These are phyloP conservation scores for Colletotrichum horii DNA, from an alignment of 2,329 filamentous ascomycete species.

Conservation along the genomic window DNA sequence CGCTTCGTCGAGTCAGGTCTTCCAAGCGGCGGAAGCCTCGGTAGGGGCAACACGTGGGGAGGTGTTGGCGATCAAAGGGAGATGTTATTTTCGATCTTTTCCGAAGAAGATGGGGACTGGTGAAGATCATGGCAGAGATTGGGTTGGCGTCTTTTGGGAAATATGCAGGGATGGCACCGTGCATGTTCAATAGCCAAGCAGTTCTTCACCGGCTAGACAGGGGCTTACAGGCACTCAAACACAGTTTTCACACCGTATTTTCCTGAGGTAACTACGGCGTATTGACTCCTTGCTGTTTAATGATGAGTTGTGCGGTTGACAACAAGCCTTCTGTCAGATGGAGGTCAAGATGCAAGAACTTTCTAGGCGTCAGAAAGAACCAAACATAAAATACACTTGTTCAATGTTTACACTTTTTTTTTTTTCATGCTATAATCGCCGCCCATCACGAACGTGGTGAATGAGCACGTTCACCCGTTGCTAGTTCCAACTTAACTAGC, in stretches of 20 bases:
- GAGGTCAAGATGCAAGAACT: background rate
- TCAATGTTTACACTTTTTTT: background rate
- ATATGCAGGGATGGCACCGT: background rate
- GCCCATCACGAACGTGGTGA: background rate
- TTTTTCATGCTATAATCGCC: accelerated
- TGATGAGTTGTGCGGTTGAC: background rate
- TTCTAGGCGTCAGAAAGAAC: background rate
- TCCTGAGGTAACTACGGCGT: accelerated
- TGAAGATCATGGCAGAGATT: background rate
- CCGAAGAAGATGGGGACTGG: background rate
- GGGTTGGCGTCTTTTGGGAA: background rate
- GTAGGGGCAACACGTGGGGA: background rate
- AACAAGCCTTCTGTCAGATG: accelerated
- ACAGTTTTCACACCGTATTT: background rate
- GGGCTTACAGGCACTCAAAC: background rate
- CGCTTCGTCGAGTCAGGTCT: background rate
- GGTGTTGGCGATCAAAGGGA: background rate
- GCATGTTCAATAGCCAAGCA: background rate
- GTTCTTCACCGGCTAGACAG: background rate
- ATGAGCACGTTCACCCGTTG: background rate
- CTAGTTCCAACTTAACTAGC: background rate
- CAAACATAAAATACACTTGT: accelerated
- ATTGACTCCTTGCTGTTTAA: accelerated
- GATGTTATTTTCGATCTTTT: background rate
- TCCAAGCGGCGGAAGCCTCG: background rate